Base-by-base conservation (phyloP, 2,329 filamentous ascomycete species). In the Uncinocarpus reesii region DNA sequence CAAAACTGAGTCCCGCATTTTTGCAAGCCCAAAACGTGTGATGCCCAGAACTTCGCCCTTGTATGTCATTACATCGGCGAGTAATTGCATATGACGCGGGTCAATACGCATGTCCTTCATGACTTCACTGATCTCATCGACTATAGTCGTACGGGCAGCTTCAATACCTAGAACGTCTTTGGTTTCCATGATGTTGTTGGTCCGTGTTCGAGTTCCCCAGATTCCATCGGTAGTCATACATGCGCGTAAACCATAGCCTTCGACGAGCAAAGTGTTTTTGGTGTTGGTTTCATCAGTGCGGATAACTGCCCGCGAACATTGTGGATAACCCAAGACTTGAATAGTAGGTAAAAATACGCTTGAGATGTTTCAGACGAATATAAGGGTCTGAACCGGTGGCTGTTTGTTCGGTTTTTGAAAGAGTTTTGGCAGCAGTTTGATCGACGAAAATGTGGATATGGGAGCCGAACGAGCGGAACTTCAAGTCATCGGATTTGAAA, bases 21-120 rank as follows among this genome's bases (percentile, higher is more conserved):
- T 98, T 49, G 88, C 85, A 21, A 98, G 75, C 44, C 92, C 92
- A 65, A 96, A 96, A 26, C 92, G 83, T 2, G 92, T 98, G 63
- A 98, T 98, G 44, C 92, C 92, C 15, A 95, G 77, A 0, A 98
- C 86, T 57, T 96, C 90, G 43, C 92, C 92, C 71, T 95, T 96
- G 76, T 90, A 96, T 0, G 92, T 96, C 92, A 98, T 98, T 47
- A 95, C 89, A 61, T 98, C 92, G 8, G 92, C 90, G 1, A 98
- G 79, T 15, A 98, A 77, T 64, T 95, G 84, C 88, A 98, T 96
- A 70, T 98, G 92, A 48, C 92, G 85, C 37, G 89, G 90, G 67
- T 98, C 92, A 60, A 98, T 96, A 65, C 80, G 81, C 88, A 98
- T 95, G 63, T 83, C 81, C 29, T 79, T 79, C 89, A 96, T 98